Evolutionary conservation across 108 stramenopile genomes (phyloP), one percentile per base, ranked within the genome.

Genomic region (Cyclotella kingstonii): DNA sequence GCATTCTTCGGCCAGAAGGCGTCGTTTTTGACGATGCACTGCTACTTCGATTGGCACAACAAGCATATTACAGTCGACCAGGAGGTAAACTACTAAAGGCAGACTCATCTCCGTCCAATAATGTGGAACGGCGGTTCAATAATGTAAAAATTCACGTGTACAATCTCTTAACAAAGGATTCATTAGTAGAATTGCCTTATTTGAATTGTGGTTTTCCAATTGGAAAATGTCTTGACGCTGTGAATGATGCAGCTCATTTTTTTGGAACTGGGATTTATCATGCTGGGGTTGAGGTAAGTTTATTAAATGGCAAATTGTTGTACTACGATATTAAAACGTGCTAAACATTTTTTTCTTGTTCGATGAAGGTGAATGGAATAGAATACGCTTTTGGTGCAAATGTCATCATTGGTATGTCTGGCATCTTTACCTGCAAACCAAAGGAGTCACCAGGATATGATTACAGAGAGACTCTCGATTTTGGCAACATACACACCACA

Each of bases 231-330:
- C 87, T 91, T 61, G 68, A 76, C 8, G 79, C 73, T n/a, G 41
- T 84, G 0, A 91, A 91, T 61, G 76, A 85, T 22, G 74, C 73
- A 18, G 68, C 78, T 19, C 84, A 91, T 70, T 72, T 73, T 15
- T 39, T 91, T 15, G 90, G 90, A 29, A 91, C 90, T 8, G 90
- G 90, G 29, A 86, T 81, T 17, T 91, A 91, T 48, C 90, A 91
- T 64, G 85, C 84, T 42, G 90, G 90, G 11, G 63, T 91, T 26
- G 90, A 91, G 69, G 80, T 86, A 47, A 57, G 73, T 33, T 6
- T 27, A 5, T 39, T 33, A 14, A 27, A 41, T 42, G 33, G 7
- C 11, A 18, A 36, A 9, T 1, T 23, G 36, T 21, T 38, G 17
- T 1, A 36, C n/a, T 38, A 26, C 6, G 4, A 21, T 33, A 2